phyloP scores from a whole-genome alignment of 495 filamentous ascomycete genomes.

The Elaphomyces granulatus region DNA sequence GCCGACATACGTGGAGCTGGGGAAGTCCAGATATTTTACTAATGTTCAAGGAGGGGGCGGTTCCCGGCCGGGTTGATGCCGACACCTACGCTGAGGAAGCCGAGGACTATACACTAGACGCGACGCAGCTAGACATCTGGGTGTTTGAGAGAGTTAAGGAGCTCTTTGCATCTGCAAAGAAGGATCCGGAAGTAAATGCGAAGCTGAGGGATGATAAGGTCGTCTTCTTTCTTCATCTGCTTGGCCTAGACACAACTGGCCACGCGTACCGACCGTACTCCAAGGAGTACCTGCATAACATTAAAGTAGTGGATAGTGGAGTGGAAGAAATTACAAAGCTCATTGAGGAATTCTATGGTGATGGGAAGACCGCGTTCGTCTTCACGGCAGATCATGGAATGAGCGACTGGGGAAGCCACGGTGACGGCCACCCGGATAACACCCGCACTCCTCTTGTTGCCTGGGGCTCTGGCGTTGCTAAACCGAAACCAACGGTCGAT shows the following conservation, averaged over 20 bases:
- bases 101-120: constrained; percentile 83
- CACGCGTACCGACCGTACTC: constrained; percentile 86
- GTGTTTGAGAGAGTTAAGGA: constrained; percentile 89
- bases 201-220: constrained; percentile 68
- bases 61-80: constrained; percentile 72
- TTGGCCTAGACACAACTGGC: constrained; percentile 91
- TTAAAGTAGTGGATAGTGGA: constrained; percentile 86
- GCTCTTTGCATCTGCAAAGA: constrained; percentile 65
- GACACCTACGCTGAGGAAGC: constrained; percentile 69
- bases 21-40: constrained; percentile 93
- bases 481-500: constrained; percentile 42
- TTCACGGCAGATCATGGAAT: constrained; percentile 99
- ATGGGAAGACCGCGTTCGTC: constrained; percentile 83
- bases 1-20: constrained; percentile 97
- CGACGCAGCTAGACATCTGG: constrained; percentile 72
- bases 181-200: constrained; percentile 59
- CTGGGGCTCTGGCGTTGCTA: constrained; percentile 88
- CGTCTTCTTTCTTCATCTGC: constrained; percentile 92
- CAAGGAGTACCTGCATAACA: constrained; percentile 86
- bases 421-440: constrained; percentile 95
- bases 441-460: constrained; percentile 85
- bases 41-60: constrained; percentile 93
- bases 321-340: constrained; percentile 68
- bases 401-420: constrained; percentile 97
- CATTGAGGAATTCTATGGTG: constrained; percentile 81